phyloP scores from a whole-genome alignment of 1,284 basidiomycete species.

The Puccinia hordei region DNA sequence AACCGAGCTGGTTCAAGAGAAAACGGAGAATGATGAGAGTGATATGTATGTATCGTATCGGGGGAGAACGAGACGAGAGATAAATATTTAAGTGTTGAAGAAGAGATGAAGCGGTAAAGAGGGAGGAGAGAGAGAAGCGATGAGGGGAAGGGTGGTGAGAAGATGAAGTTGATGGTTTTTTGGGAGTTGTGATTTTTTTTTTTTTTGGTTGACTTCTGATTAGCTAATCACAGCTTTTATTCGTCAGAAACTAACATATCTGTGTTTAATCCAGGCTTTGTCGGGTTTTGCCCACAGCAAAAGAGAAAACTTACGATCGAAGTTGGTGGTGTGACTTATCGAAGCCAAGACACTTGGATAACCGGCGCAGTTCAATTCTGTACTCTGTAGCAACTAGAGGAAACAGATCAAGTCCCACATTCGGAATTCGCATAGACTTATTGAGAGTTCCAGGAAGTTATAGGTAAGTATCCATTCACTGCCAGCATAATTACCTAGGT shows the following conservation, averaged over 20 bases:
- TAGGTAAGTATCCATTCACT: too few relatives aligned
- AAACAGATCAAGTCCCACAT: too few relatives aligned
- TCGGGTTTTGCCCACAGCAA: background rate
- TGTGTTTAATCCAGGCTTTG: background rate
- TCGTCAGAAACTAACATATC: background rate
- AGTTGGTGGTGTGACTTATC: too few relatives aligned
- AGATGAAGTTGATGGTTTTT: background rate
- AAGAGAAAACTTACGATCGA: background rate
- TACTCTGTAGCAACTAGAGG: too few relatives aligned
- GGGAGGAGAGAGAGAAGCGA: background rate
- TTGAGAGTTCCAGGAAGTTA: too few relatives aligned
- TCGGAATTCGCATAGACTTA: too few relatives aligned
- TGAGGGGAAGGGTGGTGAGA: background rate
- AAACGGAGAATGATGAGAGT: background rate
- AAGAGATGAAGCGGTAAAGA: background rate
- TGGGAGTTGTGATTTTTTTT: background rate
- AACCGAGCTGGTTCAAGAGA: background rate
- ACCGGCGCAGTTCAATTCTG: too few relatives aligned
- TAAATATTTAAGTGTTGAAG: background rate
- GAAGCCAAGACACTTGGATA: too few relatives aligned
- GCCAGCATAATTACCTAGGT: too few relatives aligned
- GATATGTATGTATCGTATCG: background rate
- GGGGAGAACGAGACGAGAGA: too few relatives aligned
- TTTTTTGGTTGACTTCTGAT: background rate
- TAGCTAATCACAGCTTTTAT: background rate